Evolutionary conservation across 148 eudicot genomes (phyloP).

Genomic region (Cornus controversa): DNA sequence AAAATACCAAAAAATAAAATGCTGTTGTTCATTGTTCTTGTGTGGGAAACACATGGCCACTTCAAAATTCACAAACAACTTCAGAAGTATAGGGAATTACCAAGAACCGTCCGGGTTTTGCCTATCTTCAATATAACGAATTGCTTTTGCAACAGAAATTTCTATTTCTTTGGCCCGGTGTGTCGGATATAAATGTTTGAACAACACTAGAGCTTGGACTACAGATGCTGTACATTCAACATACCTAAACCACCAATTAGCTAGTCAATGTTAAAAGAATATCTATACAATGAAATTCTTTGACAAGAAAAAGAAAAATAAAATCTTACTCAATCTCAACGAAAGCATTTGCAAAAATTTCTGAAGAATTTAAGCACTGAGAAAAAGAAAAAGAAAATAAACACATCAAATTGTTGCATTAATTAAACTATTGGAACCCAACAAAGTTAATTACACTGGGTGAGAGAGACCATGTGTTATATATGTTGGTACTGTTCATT

Average conservation of each 20-base stretch:
- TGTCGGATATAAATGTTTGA: background rate
- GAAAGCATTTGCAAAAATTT: constrained; percentile 7
- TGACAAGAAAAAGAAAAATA: too few relatives aligned
- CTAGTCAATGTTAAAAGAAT: background rate
- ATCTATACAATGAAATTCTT: too few relatives aligned
- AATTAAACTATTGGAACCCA: background rate
- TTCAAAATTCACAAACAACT: too few relatives aligned
- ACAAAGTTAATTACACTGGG: too few relatives aligned
- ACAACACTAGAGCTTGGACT: background rate
- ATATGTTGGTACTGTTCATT: too few relatives aligned
- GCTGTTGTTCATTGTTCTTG: too few relatives aligned
- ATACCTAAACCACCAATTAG: background rate
- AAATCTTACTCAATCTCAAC: constrained; percentile 9
- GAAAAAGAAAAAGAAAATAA: background rate
- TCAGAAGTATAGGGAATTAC: background rate
- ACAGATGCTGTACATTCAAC: constrained; percentile 7
- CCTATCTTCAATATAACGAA: background rate
- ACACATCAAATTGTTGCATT: background rate
- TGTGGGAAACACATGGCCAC: too few relatives aligned
- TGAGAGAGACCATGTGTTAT: too few relatives aligned
- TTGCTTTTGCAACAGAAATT: background rate
- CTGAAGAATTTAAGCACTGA: constrained; percentile 13
- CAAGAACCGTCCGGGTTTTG: constrained; percentile 9
- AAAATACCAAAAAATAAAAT: too few relatives aligned
- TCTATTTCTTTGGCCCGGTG: constrained; percentile 4